phyloP scores from a whole-genome alignment of 2,329 filamentous ascomycete species.

The Arthrocladium fulminans region DNA sequence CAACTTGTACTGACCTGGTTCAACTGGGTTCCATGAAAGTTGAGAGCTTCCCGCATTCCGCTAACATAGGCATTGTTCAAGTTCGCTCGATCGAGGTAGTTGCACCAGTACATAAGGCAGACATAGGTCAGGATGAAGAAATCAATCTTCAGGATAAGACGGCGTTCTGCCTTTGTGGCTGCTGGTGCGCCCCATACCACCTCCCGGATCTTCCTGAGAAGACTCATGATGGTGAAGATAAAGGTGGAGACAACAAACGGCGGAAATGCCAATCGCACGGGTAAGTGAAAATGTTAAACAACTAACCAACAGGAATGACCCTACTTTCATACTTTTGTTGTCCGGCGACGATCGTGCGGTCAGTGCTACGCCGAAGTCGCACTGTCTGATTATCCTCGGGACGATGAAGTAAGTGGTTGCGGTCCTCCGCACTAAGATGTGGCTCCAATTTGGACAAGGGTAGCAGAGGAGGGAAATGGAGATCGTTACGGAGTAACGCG shows the following conservation, averaged over 20 bases:
- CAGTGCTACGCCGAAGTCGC: not conserved
- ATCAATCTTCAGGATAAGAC: conserved; percentile 42
- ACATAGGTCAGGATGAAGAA: conserved; percentile 40
- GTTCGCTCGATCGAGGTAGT: conserved; percentile 40
- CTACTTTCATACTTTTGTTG: not conserved
- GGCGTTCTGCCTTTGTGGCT: conserved; percentile 27
- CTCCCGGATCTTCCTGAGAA: conserved; percentile 7
- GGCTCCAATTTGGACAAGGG: too few relatives aligned
- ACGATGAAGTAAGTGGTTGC: not conserved
- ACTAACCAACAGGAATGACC: not conserved
- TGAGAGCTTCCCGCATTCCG: conserved; percentile 29
- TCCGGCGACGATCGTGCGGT: not conserved
- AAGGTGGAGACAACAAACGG: not conserved
- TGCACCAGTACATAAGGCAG: conserved; percentile 42
- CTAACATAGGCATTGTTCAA: conserved; percentile 43
- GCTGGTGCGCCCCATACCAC: conserved; percentile 11
- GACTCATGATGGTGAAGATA: conserved; percentile 20
- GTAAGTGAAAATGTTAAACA: too few relatives aligned
- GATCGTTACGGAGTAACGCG: not conserved
- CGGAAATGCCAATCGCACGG: too few relatives aligned
- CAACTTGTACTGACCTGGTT: conserved; percentile 27
- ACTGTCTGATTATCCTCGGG: not conserved
- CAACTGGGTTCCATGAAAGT: conserved; percentile 26
- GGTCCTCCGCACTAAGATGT: too few relatives aligned
- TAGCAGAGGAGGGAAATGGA: too few relatives aligned